Base-by-base conservation (phyloP, 768 basidiomycete genomes). In the Xanthoconium stramineum region DNA sequence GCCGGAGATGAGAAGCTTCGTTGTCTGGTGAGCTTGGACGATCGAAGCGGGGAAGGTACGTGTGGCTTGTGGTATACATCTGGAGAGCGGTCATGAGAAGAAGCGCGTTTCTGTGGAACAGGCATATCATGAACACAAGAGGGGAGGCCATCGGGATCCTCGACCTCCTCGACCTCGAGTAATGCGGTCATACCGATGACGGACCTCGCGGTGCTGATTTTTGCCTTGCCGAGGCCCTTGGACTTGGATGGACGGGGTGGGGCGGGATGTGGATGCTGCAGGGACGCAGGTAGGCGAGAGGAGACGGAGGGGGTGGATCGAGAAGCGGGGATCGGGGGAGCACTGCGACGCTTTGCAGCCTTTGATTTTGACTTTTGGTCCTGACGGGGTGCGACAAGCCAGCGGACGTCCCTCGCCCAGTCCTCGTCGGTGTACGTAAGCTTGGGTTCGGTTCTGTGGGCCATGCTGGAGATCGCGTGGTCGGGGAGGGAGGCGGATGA, bases 341-440 rank as follows among this genome's bases (percentile, higher is more conserved):
- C 56, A 37, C 61, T 69, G 30, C 51, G 65, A 20, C 61, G 60
- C 44, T 59, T 66, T 3, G 39, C 17, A 17, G 50, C 15, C 56
- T 69, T 72, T 43, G 61, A 53, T 29, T 62, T 66, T 32, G 45
- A 35, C 24, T 65, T 70, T 12, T 47, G 49, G 13, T 50, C 51
- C 36, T 52, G 50, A 24, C 70, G 66, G 38, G 80, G 66, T 49
- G 74, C 66, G 32, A 73, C 79, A 32, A 89, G 80, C 83, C 83
- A 87, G 35, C 83, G 78, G 17, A 86, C 80, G 48, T 89, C 86
- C 58, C 78, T 81, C 13, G 83, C 80, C 88, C 85, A 89, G 60
- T 86, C 81, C 50, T 83, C 77, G 62, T 83, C 80, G 5, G 78
- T 79, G 65, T 77, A 76, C 17, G 74, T 72, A 51, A 67, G 59